Evolutionary conservation across 2,329 filamentous ascomycete species (phyloP), one percentile per base, ranked within the genome.

Genomic region (Pseudogymnoascus pannorum): DNA sequence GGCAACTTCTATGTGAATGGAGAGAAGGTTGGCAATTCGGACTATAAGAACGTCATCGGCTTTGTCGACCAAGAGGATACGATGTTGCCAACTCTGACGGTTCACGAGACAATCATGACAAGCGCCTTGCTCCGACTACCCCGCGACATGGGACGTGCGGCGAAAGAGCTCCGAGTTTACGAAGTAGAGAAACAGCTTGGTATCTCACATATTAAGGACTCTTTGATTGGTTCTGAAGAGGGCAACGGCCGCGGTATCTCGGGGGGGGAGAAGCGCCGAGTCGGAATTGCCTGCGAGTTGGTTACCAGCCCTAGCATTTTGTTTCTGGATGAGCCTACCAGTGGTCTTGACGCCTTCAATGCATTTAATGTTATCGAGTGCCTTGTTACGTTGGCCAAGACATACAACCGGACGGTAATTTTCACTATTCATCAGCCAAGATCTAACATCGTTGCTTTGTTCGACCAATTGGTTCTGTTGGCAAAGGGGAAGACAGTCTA

Each of bases 31-130:
- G 80, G 79, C 31, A 91, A 97, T 72, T 75, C 83, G 29, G 91
- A 97, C 65, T 99, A 94, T 76, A 91, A 89, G 72, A 92, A 86
- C 64, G 91, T 97, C 59, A 88, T 97, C 66, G 94, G 95, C 20
- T 99, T 97, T 69, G 94, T 99, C 40, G 94, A 99, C 69, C 94
- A 99, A 76, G 94, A 99, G 71, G 94, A 99, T 72, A 96, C 93
- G 4, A 93, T 99, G 87, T 81, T 99, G 44, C 88, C 94, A 0
- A 99, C 94, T 0, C 79, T 99, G 67, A 99, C 94, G 0, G 94
- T 99, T 7, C 94, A 99, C 73, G 94, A 99, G 75, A 99, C 94
- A 0, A 99, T 99, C 64, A 79, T 97, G 65, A 97, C 90, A 68
- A 97, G 93, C 70, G 94, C 94, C 24, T 78, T 97, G 16, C 83